phyloP scores from a whole-genome alignment of 1,139 yeast species.

The Candida albicans region DNA sequence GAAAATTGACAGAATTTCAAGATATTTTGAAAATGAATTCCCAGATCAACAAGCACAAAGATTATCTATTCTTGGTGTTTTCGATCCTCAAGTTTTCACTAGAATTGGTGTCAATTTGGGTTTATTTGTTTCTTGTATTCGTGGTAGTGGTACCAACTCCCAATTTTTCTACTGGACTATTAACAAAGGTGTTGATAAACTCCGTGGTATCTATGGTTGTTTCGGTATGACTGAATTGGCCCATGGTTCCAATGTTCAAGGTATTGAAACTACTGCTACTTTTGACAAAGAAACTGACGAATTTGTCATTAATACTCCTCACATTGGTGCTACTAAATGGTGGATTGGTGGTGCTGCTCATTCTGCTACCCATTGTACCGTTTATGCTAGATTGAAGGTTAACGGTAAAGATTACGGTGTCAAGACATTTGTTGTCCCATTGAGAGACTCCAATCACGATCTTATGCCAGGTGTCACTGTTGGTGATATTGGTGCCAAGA shows the following conservation, averaged over 20 bases:
- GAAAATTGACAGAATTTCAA: slow-evolving; percentile 42
- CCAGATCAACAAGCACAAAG: slow-evolving; percentile 34
- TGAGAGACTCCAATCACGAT: slow-evolving; percentile 69
- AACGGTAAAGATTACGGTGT: slow-evolving; percentile 85
- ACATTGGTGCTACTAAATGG: slow-evolving; percentile 90
- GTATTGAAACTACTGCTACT: slow-evolving; percentile 82
- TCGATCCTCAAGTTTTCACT: slow-evolving; percentile 49
- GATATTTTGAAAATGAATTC: slow-evolving; percentile 43
- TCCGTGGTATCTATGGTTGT: slow-evolving; percentile 78
- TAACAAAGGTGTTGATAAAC: slow-evolving; percentile 63
- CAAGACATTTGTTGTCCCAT: slow-evolving; percentile 83
- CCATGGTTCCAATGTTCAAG: slow-evolving; percentile 91
- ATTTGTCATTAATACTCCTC: slow-evolving; percentile 79
- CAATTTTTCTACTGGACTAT: slow-evolving; percentile 71
- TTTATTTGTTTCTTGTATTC: slow-evolving; percentile 43
- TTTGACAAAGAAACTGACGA: slow-evolving; percentile 64
- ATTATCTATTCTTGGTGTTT: slow-evolving; percentile 36
- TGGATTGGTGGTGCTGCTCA: slow-evolving; percentile 98
- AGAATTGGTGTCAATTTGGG: slow-evolving; percentile 51
- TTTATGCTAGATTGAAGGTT: slow-evolving; percentile 77
- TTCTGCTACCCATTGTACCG: slow-evolving; percentile 78
- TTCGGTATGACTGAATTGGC: slow-evolving; percentile 92
- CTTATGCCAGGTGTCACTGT: slow-evolving; percentile 74
- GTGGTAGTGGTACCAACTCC: slow-evolving; percentile 50
- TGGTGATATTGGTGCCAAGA: slow-evolving; percentile 89